phyloP scores from a whole-genome alignment of 2,329 filamentous ascomycete genomes.

The Neonectria ditissima region DNA sequence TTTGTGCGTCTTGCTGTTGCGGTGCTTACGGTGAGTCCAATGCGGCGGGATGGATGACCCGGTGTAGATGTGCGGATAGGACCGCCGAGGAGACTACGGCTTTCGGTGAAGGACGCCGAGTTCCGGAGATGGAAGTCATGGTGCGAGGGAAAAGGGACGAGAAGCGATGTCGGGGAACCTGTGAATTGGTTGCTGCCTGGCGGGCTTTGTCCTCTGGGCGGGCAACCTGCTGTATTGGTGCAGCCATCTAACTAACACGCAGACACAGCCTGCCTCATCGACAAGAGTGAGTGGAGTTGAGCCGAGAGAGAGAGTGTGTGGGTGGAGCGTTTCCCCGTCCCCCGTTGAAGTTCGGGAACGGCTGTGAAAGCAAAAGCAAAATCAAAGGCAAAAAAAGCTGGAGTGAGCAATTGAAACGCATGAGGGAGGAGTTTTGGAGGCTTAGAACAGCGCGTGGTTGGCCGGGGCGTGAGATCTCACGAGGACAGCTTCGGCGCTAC shows the following conservation, averaged over 20 bases:
- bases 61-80: background rate
- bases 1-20: background rate
- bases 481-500: constrained; percentile 27
- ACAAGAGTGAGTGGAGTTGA: background rate
- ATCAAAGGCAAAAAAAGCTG: no score
- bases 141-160: background rate
- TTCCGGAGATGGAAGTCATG: background rate
- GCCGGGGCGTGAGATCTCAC: constrained; percentile 13
- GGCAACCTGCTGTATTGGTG: background rate
- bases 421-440: background rate
- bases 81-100: background rate
- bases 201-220: background rate
- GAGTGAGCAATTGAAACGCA: background rate
- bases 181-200: background rate
- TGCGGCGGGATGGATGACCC: background rate
- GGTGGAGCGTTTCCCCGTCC: background rate
- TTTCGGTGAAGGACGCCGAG: background rate
- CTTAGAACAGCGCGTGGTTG: background rate
- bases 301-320: background rate
- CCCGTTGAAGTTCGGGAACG: constrained; percentile 3
- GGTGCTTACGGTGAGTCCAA: background rate
- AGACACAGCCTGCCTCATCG: constrained; percentile 3
- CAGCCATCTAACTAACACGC: constrained; percentile 9
- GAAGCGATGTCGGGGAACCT: background rate
- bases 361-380: background rate